A percentile compares a stretch with the other conserved stretches of the same genome.
Conservation (phyloP, 495 filamentous ascomycete species). For the Evernia prunastri region DNA sequence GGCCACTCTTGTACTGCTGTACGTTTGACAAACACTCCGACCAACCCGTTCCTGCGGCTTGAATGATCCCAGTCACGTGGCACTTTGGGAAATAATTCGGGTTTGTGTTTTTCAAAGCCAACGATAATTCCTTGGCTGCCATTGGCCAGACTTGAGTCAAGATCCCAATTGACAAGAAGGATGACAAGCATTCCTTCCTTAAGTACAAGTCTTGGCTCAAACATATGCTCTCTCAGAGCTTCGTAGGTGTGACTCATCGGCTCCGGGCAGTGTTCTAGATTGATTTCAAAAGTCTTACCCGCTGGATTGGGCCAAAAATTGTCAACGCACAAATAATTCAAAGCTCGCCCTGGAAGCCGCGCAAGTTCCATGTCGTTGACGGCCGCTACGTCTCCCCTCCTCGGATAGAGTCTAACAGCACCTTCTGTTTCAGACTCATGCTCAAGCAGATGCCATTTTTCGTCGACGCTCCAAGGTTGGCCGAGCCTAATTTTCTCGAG, state of each 20-base stretch:
- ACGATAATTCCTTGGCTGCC: conserved; percentile 44
- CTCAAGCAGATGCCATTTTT: conserved; percentile 41
- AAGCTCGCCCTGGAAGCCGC: conserved; percentile 26
- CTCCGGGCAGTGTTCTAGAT: conserved; percentile 26
- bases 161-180: conserved; percentile 40
- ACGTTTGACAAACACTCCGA: conserved; percentile 28
- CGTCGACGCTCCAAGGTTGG: conserved; percentile 28
- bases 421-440: conserved; percentile 37
- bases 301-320: conserved; percentile 24
- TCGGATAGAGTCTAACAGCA: conserved; percentile 44
- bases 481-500: conserved; percentile 48
- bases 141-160: conserved; percentile 38
- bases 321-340: conserved; percentile 25
- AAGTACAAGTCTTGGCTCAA: conserved; percentile 25
- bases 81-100: conserved; percentile 14
- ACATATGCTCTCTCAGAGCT: conserved; percentile 17
- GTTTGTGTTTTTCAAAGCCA: conserved; percentile 32
- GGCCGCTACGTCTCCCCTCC: conserved; percentile 34
- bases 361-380: conserved; percentile 37
- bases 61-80: conserved; percentile 12
- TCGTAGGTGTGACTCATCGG: conserved; percentile 17
- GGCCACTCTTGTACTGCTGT: conserved; percentile 13
- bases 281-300: conserved; percentile 21
- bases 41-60: conserved; percentile 28
- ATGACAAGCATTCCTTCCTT: conserved; percentile 43